A percentile compares a stretch with the other conserved stretches of the same genome.
Evolutionary conservation across 140 eudicot genomes (phyloP).

Genomic region (Flaveria floridana): DNA sequence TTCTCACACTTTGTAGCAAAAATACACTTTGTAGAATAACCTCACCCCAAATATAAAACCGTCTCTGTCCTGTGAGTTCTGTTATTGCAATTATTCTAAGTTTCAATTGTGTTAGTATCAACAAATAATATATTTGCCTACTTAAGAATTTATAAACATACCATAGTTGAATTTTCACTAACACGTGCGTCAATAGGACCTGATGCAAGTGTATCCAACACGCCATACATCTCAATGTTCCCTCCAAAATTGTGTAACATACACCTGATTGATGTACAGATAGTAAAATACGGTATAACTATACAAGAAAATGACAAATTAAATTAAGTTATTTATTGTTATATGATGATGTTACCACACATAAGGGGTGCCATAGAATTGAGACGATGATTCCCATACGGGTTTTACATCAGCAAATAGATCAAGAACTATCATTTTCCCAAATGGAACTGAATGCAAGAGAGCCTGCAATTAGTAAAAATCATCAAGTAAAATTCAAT

Average conservation of each 20-base stretch:
- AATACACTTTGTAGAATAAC: too few species aligned
- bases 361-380: constrained; percentile 91
- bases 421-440: constrained; percentile 99
- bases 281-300: constrained; percentile 2
- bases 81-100: neutral
- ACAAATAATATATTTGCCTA: constrained; percentile 1
- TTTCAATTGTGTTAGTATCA: neutral
- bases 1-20: too few species aligned
- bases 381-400: constrained; percentile 85
- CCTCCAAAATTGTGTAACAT: constrained; percentile 99
- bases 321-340: neutral
- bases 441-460: constrained; percentile 91
- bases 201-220: constrained; percentile 74
- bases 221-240: constrained; percentile 95
- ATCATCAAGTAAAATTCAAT: neutral
- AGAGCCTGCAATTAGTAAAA: constrained; percentile 60
- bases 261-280: constrained; percentile 57
- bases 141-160: constrained; percentile 32
- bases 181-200: constrained; percentile 85
- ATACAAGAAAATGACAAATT: neutral
- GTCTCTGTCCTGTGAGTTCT: too few species aligned
- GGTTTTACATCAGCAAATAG: constrained; percentile 96
- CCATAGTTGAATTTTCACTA: constrained; percentile 93
- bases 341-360: constrained; percentile 56
- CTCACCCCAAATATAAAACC: constrained; percentile 1